Percentiles rank a stretch among this genome's conserved stretches.
phyloP scores from a whole-genome alignment of 306 rosid species.

The Canavalia gladiata region DNA sequence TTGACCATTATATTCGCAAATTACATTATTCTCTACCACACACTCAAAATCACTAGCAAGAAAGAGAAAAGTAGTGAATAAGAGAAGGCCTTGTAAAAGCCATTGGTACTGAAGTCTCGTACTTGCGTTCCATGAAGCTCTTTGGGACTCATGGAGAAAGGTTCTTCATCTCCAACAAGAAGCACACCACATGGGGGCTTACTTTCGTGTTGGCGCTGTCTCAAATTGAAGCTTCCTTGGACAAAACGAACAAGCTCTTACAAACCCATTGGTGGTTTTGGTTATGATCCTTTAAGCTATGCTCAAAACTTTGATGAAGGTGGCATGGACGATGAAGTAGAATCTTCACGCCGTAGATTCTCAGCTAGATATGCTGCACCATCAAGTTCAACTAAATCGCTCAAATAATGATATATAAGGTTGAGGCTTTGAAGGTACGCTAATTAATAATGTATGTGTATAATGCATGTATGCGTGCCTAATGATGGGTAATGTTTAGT shows the following conservation, averaged over 20 bases:
- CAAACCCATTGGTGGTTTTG: constrained; percentile 57
- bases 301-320: constrained; percentile 86
- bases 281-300: constrained; percentile 79
- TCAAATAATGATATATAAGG: constrained; percentile 19
- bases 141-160: constrained; percentile 55
- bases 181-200: constrained; percentile 31
- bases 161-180: constrained; percentile 49
- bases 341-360: constrained; percentile 55
- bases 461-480: not conserved
- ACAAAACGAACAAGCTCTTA: constrained; percentile 35
- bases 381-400: constrained; percentile 52
- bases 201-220: constrained; percentile 71
- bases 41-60: constrained; percentile 49
- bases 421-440: constrained; percentile 31
- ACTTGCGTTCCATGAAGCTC: constrained; percentile 42
- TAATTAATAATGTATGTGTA: not conserved
- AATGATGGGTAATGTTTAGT: not conserved
- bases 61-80: not conserved
- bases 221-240: constrained; percentile 75
- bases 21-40: constrained; percentile 56
- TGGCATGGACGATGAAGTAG: constrained; percentile 53
- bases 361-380: constrained; percentile 75
- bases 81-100: constrained; percentile 13
- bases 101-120: constrained; percentile 14
- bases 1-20: constrained; percentile 25